phyloP scores from a whole-genome alignment of 140 eudicot species.

The Erigeron philadelphicus region DNA sequence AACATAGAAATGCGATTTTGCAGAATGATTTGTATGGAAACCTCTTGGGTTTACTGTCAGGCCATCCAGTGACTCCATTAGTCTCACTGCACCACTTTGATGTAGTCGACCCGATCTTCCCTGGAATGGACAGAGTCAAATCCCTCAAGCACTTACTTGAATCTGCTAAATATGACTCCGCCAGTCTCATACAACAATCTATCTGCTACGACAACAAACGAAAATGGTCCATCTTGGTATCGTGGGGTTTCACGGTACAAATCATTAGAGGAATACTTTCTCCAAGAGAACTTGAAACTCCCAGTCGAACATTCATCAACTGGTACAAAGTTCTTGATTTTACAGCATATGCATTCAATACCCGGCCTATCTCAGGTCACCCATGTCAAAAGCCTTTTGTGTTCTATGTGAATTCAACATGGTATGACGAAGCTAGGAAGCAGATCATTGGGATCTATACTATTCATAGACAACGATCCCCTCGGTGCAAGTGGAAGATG shows the following conservation, averaged over 20 bases:
- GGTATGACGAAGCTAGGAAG: constrained; percentile 38
- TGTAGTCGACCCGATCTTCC: constrained; percentile 74
- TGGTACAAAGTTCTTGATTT: constrained; percentile 73
- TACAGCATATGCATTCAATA: constrained; percentile 71
- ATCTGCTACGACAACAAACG: constrained; percentile 58
- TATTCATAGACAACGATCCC: constrained; percentile 38
- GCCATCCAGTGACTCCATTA: constrained; percentile 76
- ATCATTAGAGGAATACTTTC: constrained; percentile 57
- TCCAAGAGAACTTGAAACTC: constrained; percentile 71
- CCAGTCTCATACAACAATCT: constrained; percentile 70
- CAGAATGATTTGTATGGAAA: constrained; percentile 82
- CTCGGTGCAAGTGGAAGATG: constrained; percentile 54
- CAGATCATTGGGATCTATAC: constrained; percentile 54
- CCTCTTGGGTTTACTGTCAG: constrained; percentile 62
- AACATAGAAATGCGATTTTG: constrained; percentile 13
- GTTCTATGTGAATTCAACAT: constrained; percentile 45
- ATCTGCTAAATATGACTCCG: constrained; percentile 47
- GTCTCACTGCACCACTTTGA: constrained; percentile 84
- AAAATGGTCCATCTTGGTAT: constrained; percentile 60
- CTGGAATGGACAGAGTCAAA: constrained; percentile 44
- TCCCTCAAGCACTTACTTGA: constrained; percentile 43
- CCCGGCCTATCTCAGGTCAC: constrained; percentile 54
- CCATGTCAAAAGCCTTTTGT: constrained; percentile 72
- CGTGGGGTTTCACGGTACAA: constrained; percentile 79
- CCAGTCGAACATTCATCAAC: constrained; percentile 60